These are phyloP conservation scores for Auricularia heimuer DNA, from an alignment of 768 basidiomycete genomes.

Conservation along the genomic window DNA sequence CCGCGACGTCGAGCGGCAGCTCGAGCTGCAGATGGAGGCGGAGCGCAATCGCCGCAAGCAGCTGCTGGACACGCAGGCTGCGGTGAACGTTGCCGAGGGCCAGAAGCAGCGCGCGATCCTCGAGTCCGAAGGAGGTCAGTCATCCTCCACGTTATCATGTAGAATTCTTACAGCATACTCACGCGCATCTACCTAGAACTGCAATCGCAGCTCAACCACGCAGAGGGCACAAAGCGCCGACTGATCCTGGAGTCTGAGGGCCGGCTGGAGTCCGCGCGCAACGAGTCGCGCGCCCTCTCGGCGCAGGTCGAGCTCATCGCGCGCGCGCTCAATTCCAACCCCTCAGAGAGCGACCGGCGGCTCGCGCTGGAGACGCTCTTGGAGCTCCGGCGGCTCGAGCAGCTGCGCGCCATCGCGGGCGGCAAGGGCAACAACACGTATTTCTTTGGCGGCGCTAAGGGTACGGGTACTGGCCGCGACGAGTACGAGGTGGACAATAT, in stretches of 20 bases:
- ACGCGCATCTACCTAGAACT: constrained; percentile 16
- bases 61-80: constrained; percentile 46
- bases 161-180: background rate
- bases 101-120: constrained; percentile 47
- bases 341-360: constrained; percentile 23
- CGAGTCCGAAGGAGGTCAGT: constrained; percentile 41
- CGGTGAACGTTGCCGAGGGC: constrained; percentile 50
- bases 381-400: constrained; percentile 42
- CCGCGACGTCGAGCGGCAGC: constrained; percentile 51
- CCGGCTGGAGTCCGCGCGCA: constrained; percentile 31
- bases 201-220: constrained; percentile 42
- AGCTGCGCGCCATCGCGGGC: constrained; percentile 41
- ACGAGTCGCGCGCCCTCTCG: constrained; percentile 40
- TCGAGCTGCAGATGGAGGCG: constrained; percentile 49
- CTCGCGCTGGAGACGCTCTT: constrained; percentile 34
- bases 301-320: constrained; percentile 40
- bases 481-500: constrained; percentile 40
- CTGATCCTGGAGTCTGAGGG: constrained; percentile 45
- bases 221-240: constrained; percentile 43
- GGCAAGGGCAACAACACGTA: constrained; percentile 45
- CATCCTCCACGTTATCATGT: background rate
- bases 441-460: constrained; percentile 29
- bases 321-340: constrained; percentile 26
- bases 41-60: constrained; percentile 48
- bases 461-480: constrained; percentile 17